phyloP scores from a whole-genome alignment of 345 rosid species.

The Gossypium raimondii region DNA sequence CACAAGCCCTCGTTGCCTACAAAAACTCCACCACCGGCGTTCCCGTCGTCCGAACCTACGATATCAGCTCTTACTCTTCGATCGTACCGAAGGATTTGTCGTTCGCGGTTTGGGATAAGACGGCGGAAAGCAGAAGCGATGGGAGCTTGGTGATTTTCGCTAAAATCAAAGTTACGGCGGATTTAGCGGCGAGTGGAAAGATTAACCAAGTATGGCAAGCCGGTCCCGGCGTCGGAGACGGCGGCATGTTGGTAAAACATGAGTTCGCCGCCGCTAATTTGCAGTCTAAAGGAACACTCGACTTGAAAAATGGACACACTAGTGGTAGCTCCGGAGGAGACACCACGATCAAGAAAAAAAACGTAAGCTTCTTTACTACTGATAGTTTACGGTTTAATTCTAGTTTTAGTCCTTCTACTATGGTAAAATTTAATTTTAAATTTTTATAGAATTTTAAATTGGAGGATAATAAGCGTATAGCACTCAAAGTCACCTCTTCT shows the following conservation, averaged over 20 bases:
- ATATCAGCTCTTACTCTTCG: constrained; percentile 32
- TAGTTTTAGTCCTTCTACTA: too few relatives aligned
- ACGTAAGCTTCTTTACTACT: constrained; percentile 34
- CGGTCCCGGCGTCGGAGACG: constrained; percentile 36
- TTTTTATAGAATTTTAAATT: too few relatives aligned
- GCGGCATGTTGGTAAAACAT: constrained; percentile 30
- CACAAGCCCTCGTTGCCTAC: constrained; percentile 57
- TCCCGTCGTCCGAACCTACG: constrained; percentile 40
- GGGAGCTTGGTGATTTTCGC: constrained; percentile 53
- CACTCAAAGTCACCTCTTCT: too few relatives aligned
- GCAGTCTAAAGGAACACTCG: constrained; percentile 30
- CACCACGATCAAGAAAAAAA: constrained; percentile 43
- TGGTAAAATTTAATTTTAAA: too few relatives aligned
- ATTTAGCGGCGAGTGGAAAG: constrained; percentile 37
- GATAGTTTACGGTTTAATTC: neutral
- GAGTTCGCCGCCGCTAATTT: constrained; percentile 31
- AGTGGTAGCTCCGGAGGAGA: constrained; percentile 22
- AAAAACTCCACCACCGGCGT: constrained; percentile 30
- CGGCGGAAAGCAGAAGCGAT: constrained; percentile 40
- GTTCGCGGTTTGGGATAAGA: constrained; percentile 68
- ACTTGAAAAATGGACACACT: constrained; percentile 25
- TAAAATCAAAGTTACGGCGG: constrained; percentile 54
- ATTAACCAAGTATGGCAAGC: constrained; percentile 85
- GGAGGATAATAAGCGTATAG: too few relatives aligned
- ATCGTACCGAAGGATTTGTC: constrained; percentile 34